Base-by-base conservation (phyloP, 805 yeast species). In the Starmerella kuoi region DNA sequence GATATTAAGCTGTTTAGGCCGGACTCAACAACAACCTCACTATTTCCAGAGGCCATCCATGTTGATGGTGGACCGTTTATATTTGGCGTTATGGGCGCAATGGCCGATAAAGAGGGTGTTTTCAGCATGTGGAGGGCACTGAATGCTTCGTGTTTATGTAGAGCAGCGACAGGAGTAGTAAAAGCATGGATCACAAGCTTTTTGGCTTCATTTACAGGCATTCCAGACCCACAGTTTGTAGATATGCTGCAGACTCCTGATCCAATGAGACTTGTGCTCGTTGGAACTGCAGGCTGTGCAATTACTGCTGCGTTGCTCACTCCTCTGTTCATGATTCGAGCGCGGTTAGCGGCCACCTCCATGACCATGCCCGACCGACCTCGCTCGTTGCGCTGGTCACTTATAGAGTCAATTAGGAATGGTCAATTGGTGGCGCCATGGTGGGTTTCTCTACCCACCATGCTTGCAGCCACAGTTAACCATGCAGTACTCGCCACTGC, bases 121-220 rank as follows among this genome's bases (percentile, higher is more conserved):
- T 17, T 67, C 79, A 46, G 72, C 72, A 41, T 70, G 72, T 53
- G 71, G 85, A 20, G 76, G 69, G 61, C 94, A 70, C 55, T 94
- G 80, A 21, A 77, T 76, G 17, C 94, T 2, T 70, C 94, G 0
- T 88, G 86, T 54, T 67, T 91, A 17, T 71, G 80, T 56, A 79
- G 73, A 41, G 80, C 94, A 0, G 65, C 85, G 17, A 73, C 79
- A 2, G 74, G 76, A 37, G 80, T 94, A 0, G 63, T 86, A 35
- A 88, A 83, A 55, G 84, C 95, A 1, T 87, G 97, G 96, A 68
- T 86, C 37, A 80, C 93, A 0, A 95, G 95, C 3, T 74, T 87
- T 48, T 57, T 86, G 6, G 77, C 95, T 4, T 91, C 95, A 2
- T 63, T 83, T 35, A 60, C 82, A 40, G 79, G 81, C 17, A 74